Conservation (phyloP, 768 basidiomycete species). For the Macrolepiota dolichaula region DNA sequence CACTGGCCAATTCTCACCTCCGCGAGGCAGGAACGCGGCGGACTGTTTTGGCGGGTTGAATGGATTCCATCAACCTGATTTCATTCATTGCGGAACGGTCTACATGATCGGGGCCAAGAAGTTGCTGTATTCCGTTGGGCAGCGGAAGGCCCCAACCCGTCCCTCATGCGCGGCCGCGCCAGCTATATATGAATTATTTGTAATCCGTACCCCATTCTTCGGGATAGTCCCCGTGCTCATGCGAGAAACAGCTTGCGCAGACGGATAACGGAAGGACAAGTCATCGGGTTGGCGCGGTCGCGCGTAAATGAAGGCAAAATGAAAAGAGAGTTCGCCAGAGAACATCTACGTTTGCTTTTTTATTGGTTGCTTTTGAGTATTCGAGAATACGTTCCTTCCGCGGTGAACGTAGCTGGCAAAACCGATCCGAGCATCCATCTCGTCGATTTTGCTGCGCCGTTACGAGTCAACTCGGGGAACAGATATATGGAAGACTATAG, state of each 20-base stretch:
- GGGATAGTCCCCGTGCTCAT: background rate
- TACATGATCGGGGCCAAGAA: background rate
- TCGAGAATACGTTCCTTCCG: slow-evolving; percentile 42
- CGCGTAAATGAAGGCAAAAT: background rate
- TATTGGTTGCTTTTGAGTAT: background rate
- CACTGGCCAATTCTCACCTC: background rate
- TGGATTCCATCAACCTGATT: background rate
- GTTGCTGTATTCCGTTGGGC: background rate
- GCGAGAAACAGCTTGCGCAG: background rate
- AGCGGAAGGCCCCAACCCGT: background rate
- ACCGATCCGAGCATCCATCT: slow-evolving; percentile 65
- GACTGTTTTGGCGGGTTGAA: background rate
- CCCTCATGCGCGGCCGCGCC: background rate
- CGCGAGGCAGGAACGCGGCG: background rate
- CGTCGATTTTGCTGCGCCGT: slow-evolving; percentile 59
- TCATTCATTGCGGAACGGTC: background rate
- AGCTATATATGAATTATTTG: background rate
- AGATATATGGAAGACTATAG: slow-evolving; percentile 1
- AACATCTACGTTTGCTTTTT: slow-evolving; percentile 5
- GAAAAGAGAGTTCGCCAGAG: background rate
- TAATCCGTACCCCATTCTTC: background rate
- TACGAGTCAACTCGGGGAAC: slow-evolving; percentile 6
- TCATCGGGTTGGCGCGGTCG: background rate
- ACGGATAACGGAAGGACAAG: background rate
- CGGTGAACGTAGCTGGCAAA: slow-evolving; percentile 65